A percentile compares a stretch with the other conserved stretches of the same genome.
Evolutionary conservation across 371 early-diverging fungal genomes (phyloP).

Genomic region (Mycotypha africana): DNA sequence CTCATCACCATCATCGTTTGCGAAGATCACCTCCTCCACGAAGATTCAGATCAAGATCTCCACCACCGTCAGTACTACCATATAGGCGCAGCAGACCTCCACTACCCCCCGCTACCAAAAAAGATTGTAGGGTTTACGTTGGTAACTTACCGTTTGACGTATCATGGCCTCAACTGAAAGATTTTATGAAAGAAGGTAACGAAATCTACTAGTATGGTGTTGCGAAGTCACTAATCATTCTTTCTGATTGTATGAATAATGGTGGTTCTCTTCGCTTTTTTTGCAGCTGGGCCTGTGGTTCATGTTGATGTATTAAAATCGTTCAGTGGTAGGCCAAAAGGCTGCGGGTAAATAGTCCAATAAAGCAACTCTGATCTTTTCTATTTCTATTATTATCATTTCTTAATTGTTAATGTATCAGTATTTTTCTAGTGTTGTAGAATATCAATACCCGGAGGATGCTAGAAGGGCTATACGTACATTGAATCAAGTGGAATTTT

Average conservation of each 20-base stretch:
- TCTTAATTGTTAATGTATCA: not conserved
- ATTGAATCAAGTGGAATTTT: slow-evolving; percentile 63
- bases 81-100: slow-evolving; percentile 3
- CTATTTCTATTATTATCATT: no score
- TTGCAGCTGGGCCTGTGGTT: slow-evolving; percentile 62
- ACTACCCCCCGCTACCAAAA: no score
- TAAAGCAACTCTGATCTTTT: not conserved
- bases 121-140: slow-evolving; percentile 45
- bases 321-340: slow-evolving; percentile 62
- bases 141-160: slow-evolving; percentile 64
- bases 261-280: no score
- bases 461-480: slow-evolving; percentile 75
- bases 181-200: slow-evolving; percentile 76
- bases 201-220: no score
- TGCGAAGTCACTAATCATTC: no score
- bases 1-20: slow-evolving; percentile 2
- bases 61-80: slow-evolving; percentile 9
- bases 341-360: slow-evolving; percentile 37
- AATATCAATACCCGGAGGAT: slow-evolving; percentile 72
- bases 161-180: slow-evolving; percentile 61
- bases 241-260: no score
- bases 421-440: slow-evolving; percentile 57
- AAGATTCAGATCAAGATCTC: slow-evolving; percentile 17
- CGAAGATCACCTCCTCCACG: slow-evolving; percentile 14
- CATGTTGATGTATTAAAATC: slow-evolving; percentile 63